Conservation (phyloP, 1,139 yeast genomes). For the Geotrichum klebahnii region DNA sequence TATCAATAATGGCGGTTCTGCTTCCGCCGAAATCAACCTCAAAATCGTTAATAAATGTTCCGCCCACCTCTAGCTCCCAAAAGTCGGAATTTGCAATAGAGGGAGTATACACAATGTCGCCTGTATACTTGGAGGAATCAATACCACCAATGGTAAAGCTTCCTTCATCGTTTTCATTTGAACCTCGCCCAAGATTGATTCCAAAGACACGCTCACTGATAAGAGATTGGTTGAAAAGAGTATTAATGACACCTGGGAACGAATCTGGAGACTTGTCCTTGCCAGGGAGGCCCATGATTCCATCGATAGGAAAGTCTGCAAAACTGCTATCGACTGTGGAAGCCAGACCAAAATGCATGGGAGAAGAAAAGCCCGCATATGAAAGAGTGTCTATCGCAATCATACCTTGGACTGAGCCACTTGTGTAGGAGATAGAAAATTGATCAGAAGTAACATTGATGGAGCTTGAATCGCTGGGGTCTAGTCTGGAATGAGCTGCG, state of each 20-base stretch:
- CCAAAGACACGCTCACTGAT: slow-evolving; percentile 44
- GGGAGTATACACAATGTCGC: slow-evolving; percentile 42
- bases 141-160: slow-evolving; percentile 47
- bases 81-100: slow-evolving; percentile 42
- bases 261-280: slow-evolving; percentile 29
- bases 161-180: slow-evolving; percentile 55
- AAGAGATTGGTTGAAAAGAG: slow-evolving; percentile 39
- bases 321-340: slow-evolving; percentile 52
- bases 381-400: slow-evolving; percentile 43
- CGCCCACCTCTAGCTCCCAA: slow-evolving; percentile 52
- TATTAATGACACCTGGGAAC: slow-evolving; percentile 43
- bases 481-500: slow-evolving; percentile 37
- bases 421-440: slow-evolving; percentile 51
- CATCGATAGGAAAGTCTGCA: slow-evolving; percentile 52
- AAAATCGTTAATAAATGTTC: slow-evolving; percentile 40
- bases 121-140: slow-evolving; percentile 43
- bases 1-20: slow-evolving; percentile 54
- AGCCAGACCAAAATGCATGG: slow-evolving; percentile 55
- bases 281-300: slow-evolving; percentile 57
- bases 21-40: slow-evolving; percentile 42
- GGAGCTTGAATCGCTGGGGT: slow-evolving; percentile 30
- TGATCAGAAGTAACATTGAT: slow-evolving; percentile 30
- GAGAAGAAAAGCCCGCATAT: slow-evolving; percentile 45
- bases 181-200: slow-evolving; percentile 42
- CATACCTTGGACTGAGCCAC: slow-evolving; percentile 54